Evolutionary conservation across 129 eudicot species (phyloP).

Genomic region (Calendula officinalis): DNA sequence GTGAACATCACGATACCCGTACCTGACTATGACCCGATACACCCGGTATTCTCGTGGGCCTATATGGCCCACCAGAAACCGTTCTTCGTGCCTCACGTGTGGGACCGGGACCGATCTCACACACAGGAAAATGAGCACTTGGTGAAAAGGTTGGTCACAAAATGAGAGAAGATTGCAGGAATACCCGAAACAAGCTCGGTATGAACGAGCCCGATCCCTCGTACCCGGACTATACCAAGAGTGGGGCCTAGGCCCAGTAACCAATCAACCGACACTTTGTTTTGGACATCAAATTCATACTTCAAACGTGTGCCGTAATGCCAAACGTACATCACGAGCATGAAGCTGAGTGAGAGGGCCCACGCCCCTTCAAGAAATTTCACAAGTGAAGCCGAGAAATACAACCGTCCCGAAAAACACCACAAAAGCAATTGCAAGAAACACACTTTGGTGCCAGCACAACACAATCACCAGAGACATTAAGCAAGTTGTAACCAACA

Average conservation of each 20-base stretch:
- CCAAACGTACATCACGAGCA: conserved; percentile 82
- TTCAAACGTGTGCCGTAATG: conserved; percentile 80
- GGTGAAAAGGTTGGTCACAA: conserved; percentile 94
- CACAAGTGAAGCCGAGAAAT: conserved; percentile 88
- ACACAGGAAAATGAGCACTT: conserved; percentile 83
- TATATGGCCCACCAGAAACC: conserved; percentile 85
- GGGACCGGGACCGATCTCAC: conserved; percentile 89
- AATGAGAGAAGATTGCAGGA: conserved; percentile 95
- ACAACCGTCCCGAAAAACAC: conserved; percentile 69
- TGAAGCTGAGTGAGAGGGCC: conserved; percentile 76
- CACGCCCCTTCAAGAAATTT: conserved; percentile 98
- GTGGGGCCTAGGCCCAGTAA: conserved; percentile 81
- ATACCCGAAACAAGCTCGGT: conserved; percentile 94
- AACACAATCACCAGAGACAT: conserved; percentile 88
- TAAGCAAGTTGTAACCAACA: conserved; percentile 96
- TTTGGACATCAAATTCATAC: conserved; percentile 88
- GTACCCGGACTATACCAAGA: conserved; percentile 86
- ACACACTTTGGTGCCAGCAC: conserved; percentile 78
- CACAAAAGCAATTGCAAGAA: conserved; percentile 66
- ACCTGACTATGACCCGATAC: conserved; percentile 85
- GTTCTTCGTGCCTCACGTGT: conserved; percentile 76
- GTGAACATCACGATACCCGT: conserved; percentile 90
- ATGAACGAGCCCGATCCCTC: conserved; percentile 89
- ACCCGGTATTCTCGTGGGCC: conserved; percentile 78
- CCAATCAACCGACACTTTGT: conserved; percentile 96